Percentiles rank a stretch among this genome's conserved stretches.
Conservation (phyloP, 2,329 filamentous ascomycete species). For the Exophiala viscosa region DNA sequence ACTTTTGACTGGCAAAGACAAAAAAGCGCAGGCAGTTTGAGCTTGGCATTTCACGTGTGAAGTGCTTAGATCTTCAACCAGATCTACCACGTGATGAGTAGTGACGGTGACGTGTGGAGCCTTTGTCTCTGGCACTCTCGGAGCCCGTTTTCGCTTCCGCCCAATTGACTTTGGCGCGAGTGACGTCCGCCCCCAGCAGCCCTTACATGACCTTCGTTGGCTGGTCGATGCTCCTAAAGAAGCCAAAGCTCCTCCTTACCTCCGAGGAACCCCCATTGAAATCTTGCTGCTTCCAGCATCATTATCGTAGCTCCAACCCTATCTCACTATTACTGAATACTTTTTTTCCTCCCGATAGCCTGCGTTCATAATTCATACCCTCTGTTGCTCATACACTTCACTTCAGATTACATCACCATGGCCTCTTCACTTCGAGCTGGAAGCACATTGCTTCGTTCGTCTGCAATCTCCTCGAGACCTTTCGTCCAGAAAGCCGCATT, state of each 20-base stretch:
- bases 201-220: conserved; percentile 1
- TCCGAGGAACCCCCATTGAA: conserved; percentile 3
- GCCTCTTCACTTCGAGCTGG: conserved; percentile 77
- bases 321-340: conserved; percentile 7
- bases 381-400: conserved; percentile 13
- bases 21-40: too few relatives aligned
- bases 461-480: conserved; percentile 64
- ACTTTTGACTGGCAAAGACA: background rate
- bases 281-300: too few relatives aligned
- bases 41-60: too few relatives aligned
- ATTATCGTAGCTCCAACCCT: background rate
- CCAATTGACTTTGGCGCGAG: too few relatives aligned
- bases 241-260: too few relatives aligned
- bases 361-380: conserved; percentile 8
- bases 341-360: too few relatives aligned
- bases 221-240: background rate
- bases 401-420: conserved; percentile 56
- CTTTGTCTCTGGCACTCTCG: too few relatives aligned
- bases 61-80: too few relatives aligned
- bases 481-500: conserved; percentile 68
- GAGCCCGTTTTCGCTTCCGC: too few relatives aligned
- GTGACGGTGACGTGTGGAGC: too few relatives aligned
- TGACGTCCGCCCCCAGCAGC: background rate
- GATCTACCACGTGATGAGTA: too few relatives aligned
- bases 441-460: conserved; percentile 76